A percentile compares a stretch with the other conserved stretches of the same genome.
Evolutionary conservation across 176 grass and related monocot genomes (phyloP).

Genomic region (Lolium perenne): DNA sequence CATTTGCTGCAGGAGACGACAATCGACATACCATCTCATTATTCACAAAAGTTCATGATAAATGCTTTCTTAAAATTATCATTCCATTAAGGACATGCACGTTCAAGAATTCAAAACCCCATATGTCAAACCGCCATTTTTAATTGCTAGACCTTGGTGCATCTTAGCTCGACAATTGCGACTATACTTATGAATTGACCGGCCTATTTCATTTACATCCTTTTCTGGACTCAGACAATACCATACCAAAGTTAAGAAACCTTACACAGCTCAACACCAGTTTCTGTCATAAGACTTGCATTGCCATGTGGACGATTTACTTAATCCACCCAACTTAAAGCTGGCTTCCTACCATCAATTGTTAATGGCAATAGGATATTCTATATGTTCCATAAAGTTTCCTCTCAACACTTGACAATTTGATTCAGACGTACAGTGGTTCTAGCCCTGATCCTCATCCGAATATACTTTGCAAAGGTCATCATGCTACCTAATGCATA

Average conservation of each 20-base stretch:
- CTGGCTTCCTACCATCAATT: neutral
- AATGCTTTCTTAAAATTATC: too few relatives aligned
- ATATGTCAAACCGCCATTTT: too few relatives aligned
- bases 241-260: neutral
- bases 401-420: neutral
- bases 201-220: neutral
- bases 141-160: too few relatives aligned
- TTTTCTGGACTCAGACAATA: neutral
- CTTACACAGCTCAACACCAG: neutral
- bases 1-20: too few relatives aligned
- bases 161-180: too few relatives aligned
- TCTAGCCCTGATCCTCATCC: neutral
- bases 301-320: neutral
- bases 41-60: too few relatives aligned
- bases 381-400: neutral
- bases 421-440: neutral
- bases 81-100: too few relatives aligned
- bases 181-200: neutral
- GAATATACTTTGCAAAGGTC: neutral
- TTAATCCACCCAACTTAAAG: neutral
- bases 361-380: neutral
- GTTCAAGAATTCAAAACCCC: too few relatives aligned
- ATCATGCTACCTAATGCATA: slow-evolving; percentile 15
- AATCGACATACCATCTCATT: too few relatives aligned
- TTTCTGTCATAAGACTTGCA: neutral